phyloP scores from a whole-genome alignment of 768 basidiomycete species.

The Cytidiella melzeri region DNA sequence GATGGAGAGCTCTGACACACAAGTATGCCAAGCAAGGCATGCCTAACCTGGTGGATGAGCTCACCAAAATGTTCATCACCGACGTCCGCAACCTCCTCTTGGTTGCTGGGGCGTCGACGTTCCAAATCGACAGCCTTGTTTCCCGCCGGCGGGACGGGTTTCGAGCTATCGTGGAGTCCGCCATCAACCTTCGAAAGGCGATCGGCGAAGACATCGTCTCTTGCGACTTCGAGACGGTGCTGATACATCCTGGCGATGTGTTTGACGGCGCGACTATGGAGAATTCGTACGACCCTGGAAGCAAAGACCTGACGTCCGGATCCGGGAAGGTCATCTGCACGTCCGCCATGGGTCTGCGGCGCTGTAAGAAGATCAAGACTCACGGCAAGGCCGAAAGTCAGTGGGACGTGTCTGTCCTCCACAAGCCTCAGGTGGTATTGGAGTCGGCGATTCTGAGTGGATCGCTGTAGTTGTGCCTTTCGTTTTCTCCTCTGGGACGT shows the following conservation, averaged over 20 bases:
- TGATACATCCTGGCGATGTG: conserved; percentile 12
- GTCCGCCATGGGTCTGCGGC: conserved; percentile 8
- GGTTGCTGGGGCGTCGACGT: conserved; percentile 9
- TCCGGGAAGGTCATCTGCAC: conserved; percentile 12
- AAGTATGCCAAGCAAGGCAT: conserved; percentile 15
- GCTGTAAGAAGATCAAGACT: conserved; percentile 8
- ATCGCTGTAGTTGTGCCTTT: neutral
- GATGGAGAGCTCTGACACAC: conserved; percentile 13
- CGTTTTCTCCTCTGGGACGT: too few species aligned
- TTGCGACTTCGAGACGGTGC: conserved; percentile 13
- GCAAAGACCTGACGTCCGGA: neutral
- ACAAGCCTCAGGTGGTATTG: conserved; percentile 11
- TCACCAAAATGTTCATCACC: conserved; percentile 13
- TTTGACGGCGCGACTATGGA: conserved; percentile 10
- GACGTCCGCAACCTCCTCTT: conserved; percentile 14
- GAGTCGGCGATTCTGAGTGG: conserved; percentile 2
- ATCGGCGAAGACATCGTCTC: conserved; percentile 15
- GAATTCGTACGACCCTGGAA: conserved; percentile 5
- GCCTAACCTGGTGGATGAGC: conserved; percentile 13
- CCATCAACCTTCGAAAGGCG: conserved; percentile 9
- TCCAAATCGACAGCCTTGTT: conserved; percentile 9
- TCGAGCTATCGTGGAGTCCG: conserved; percentile 11
- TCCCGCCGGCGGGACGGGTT: conserved; percentile 10
- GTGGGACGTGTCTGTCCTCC: conserved; percentile 11
- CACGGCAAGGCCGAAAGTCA: conserved; percentile 7